phyloP scores from a whole-genome alignment of 768 basidiomycete genomes.

The Calocera viscosa region DNA sequence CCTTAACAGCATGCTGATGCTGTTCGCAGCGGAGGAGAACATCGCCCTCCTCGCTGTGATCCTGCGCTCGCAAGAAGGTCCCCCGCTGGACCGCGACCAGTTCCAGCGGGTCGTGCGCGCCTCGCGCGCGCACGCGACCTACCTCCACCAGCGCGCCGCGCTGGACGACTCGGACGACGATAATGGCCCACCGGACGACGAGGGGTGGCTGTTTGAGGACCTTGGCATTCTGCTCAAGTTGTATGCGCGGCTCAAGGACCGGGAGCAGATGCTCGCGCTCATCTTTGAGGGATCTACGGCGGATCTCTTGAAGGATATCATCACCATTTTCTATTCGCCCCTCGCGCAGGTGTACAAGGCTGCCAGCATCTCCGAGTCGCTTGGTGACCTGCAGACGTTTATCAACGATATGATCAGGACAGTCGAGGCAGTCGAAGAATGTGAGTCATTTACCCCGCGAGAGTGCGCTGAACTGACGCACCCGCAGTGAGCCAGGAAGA shows the following conservation, averaged over 20 bases:
- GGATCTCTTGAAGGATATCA: constrained; percentile 92
- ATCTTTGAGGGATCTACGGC: constrained; percentile 96
- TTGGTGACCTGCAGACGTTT: constrained; percentile 84
- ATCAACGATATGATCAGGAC: constrained; percentile 90
- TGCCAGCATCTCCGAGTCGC: constrained; percentile 88
- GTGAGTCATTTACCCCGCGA: constrained; percentile 36
- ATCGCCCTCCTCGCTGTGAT: constrained; percentile 69
- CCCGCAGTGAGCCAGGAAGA: constrained; percentile 65
- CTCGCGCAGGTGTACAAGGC: constrained; percentile 95
- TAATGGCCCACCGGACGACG: constrained; percentile 84
- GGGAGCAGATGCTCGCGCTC: constrained; percentile 81
- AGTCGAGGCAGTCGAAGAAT: constrained; percentile 79
- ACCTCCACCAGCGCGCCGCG: constrained; percentile 46
- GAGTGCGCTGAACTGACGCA: neutral
- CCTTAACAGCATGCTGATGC: neutral
- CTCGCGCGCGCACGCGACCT: constrained; percentile 65
- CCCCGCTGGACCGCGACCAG: constrained; percentile 61
- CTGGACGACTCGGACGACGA: constrained; percentile 81
- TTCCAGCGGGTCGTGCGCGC: constrained; percentile 69
- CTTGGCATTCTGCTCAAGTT: constrained; percentile 65
- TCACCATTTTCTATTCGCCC: constrained; percentile 96
- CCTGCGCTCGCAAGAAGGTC: constrained; percentile 64
- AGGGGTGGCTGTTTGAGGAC: constrained; percentile 95
- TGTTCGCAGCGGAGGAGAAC: constrained; percentile 42
- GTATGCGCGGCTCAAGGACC: constrained; percentile 68